A percentile compares a stretch with the other conserved stretches of the same genome.
Conservation (phyloP, 2,329 filamentous ascomycete genomes). For the Penicillium polonicum region DNA sequence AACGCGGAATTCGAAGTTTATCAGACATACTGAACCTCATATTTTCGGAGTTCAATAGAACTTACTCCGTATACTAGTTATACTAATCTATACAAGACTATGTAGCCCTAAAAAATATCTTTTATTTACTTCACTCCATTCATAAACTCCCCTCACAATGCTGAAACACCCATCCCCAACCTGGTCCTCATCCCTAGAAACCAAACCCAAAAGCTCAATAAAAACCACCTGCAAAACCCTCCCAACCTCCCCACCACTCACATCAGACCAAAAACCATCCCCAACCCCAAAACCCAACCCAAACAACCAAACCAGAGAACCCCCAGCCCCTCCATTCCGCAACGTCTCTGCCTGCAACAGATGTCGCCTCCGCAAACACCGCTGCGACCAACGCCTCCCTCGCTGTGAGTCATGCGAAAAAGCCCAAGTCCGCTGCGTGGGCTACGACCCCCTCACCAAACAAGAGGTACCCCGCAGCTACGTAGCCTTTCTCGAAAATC, state of each 20-base stretch:
- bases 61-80: too few species aligned
- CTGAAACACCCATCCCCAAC: background rate
- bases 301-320: background rate
- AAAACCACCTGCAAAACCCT: background rate
- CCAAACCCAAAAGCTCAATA: background rate
- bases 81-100: background rate
- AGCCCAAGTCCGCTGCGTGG: slow-evolving; percentile 77
- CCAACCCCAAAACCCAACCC: background rate
- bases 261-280: background rate
- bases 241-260: background rate
- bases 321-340: slow-evolving; percentile 51
- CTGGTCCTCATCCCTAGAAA: background rate
- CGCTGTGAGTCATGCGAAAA: slow-evolving; percentile 83
- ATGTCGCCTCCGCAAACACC: slow-evolving; percentile 79
- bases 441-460: slow-evolving; percentile 90
- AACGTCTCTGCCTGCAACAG: slow-evolving; percentile 85
- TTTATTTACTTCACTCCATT: background rate
- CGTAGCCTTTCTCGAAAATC: slow-evolving; percentile 79
- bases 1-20: too few species aligned
- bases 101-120: background rate
- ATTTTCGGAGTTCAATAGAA: background rate
- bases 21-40: background rate
- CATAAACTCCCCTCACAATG: background rate
- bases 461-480: slow-evolving; percentile 80
- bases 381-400: slow-evolving; percentile 80